Percentiles rank a stretch among this genome's conserved stretches.
These are phyloP conservation scores for Neonothopanus nambi DNA, from an alignment of 1,284 basidiomycete genomes.

Conservation along the genomic window DNA sequence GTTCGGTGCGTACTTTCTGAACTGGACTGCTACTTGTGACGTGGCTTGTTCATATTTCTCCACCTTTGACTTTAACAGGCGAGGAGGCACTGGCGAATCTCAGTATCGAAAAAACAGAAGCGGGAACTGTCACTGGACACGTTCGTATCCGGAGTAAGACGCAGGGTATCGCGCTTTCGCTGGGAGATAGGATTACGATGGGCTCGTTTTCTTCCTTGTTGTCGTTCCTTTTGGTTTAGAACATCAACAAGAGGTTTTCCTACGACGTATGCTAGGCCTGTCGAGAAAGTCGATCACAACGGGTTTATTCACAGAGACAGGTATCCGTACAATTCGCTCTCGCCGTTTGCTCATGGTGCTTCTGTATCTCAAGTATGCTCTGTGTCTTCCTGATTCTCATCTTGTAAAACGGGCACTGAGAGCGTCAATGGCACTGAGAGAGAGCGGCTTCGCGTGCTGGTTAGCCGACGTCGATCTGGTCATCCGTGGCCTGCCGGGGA, in stretches of 20 bases:
- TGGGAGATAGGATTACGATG: constrained; percentile 93
- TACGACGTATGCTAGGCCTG: no score
- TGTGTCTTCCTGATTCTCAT: no score
- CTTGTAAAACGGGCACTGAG: no score
- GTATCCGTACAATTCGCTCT: no score
- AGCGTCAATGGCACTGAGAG: no score
- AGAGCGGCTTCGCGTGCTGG: no score
- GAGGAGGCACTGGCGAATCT: constrained; percentile 98
- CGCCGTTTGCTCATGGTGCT: no score
- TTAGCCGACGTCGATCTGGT: background rate
- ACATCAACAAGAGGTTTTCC: no score
- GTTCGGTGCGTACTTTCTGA: constrained; percentile 62
- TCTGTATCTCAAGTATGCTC: no score
- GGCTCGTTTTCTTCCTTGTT: constrained; percentile 43
- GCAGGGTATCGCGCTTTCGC: constrained; percentile 92
- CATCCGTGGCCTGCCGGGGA: background rate
- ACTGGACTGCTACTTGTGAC: background rate
- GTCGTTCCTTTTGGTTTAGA: background rate
- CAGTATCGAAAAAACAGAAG: constrained; percentile 87
- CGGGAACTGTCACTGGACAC: constrained; percentile 83
- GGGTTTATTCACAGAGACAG: no score
- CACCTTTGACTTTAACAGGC: no score
- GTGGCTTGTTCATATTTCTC: background rate
- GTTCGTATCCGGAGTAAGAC: constrained; percentile 94
- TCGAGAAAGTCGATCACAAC: no score